phyloP scores from a whole-genome alignment of 805 yeast genomes.

The Zygosaccharomyces rouxii region DNA sequence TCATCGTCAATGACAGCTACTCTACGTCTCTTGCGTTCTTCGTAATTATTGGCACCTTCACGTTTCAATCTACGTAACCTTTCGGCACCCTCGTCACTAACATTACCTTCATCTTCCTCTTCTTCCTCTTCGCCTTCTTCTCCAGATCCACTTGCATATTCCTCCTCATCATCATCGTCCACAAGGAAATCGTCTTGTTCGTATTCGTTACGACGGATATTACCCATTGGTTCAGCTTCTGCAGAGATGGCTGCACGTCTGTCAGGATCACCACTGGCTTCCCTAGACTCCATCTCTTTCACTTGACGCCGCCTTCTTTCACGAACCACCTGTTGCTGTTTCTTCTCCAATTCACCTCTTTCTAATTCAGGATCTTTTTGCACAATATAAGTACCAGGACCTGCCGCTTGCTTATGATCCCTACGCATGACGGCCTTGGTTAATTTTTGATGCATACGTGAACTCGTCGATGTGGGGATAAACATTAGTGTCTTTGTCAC shows the following conservation, averaged over 20 bases:
- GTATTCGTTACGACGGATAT: conserved; percentile 28
- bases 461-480: conserved; percentile 85
- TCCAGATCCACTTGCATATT: conserved; percentile 27
- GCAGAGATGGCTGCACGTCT: conserved; percentile 8
- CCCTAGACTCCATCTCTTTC: conserved; percentile 53
- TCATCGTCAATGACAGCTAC: conserved; percentile 32
- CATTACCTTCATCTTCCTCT: conserved; percentile 46
- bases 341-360: conserved; percentile 62
- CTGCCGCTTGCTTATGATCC: conserved; percentile 33
- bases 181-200: conserved; percentile 36
- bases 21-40: conserved; percentile 31
- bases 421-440: conserved; percentile 58
- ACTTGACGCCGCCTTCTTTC: conserved; percentile 61
- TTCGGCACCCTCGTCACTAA: conserved; percentile 48
- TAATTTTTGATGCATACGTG: conserved; percentile 74
- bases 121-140: conserved; percentile 42
- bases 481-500: conserved; percentile 65
- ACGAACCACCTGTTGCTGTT: conserved; percentile 57
- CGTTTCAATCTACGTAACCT: conserved; percentile 51
- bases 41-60: conserved; percentile 51
- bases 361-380: conserved; percentile 65
- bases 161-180: conserved; percentile 36
- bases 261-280: conserved; percentile 33
- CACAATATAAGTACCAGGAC: conserved; percentile 40
- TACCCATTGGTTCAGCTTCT: conserved; percentile 12